Evolutionary conservation across 176 grass and related monocot species (phyloP), one percentile per base, ranked within the genome.

Genomic region (Saccharum spontaneum): DNA sequence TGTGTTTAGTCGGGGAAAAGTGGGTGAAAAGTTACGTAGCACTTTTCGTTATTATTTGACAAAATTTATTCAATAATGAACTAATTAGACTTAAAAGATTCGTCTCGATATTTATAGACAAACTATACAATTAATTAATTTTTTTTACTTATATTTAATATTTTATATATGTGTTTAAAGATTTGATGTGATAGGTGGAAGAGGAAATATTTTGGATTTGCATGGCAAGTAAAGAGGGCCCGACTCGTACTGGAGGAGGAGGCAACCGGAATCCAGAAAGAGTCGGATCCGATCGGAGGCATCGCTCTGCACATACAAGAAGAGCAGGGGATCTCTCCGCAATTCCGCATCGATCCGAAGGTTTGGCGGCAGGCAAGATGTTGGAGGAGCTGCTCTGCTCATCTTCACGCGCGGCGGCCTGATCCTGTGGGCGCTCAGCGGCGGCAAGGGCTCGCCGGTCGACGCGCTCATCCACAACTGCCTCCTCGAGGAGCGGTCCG

Each of bases 361-460:
- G 9, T 69, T 69, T 38, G 17, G 9, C 37, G 68, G 45, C 36
- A 18, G 16, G 15, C 10, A 41, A 84, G 87, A 94, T 97, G 95
- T 81, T 97, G 84, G 95, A 94, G 84, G 90, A 98, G 64, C 79
- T 98, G 46, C 83, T 98, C 30, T 98, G 46, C 83, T 98, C 30
- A 87, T 98, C 92, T 94, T 98, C 82, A 98, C 90, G 64, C 81
- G 90, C 4, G 95, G 95, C 3, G 95, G 92, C 8, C 85, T 97
- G 16, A 89, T 94, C 86, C 82, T 97, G 10, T 93, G 95, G 95
- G 92, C 88, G 17, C 88, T 86, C 3, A 90, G 90, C 87, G 0
- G 84, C 0, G 83, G 85, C 55, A 91, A 73, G 82, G 87, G 87
- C 3, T 86, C 95, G 34, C 90, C 92, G 4, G 86, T 97, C 28